Conservation (phyloP, 805 yeast genomes). For the Schizosaccharomyces octosporus region DNA sequence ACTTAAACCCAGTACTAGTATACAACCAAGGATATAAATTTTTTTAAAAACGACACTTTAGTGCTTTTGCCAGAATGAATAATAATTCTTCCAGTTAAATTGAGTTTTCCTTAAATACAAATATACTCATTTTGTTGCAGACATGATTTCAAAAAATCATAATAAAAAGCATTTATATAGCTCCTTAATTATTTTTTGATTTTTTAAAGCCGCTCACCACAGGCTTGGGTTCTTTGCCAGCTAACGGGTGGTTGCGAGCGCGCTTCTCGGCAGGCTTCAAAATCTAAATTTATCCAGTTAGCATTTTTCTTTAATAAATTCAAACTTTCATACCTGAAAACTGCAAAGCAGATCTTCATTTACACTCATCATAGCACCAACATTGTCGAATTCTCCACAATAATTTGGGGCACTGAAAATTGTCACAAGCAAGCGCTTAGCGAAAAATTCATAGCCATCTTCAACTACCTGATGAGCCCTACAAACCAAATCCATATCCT, state of each 20-base stretch:
- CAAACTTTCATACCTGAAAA: constrained; percentile 78
- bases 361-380: constrained; percentile 98
- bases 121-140: too few species aligned
- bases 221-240: background rate
- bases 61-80: too few species aligned
- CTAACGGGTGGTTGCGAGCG: background rate
- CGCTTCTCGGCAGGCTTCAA: constrained; percentile 1
- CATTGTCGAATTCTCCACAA: constrained; percentile 96
- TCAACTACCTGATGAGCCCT: constrained; percentile 98
- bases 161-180: too few species aligned
- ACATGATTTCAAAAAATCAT: too few species aligned
- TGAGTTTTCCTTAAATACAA: too few species aligned
- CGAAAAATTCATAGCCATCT: constrained; percentile 93
- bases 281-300: background rate
- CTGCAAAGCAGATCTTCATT: constrained; percentile 91
- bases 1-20: too few species aligned
- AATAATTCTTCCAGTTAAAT: too few species aligned
- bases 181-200: background rate
- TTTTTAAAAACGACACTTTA: too few species aligned
- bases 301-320: constrained; percentile 23
- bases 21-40: too few species aligned
- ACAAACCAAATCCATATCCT: constrained; percentile 92
- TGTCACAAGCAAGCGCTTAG: constrained; percentile 87
- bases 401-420: constrained; percentile 81
- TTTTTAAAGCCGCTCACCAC: background rate